Evolutionary conservation across 2,329 filamentous ascomycete genomes (phyloP).

Genomic region (Bertia moriformis): DNA sequence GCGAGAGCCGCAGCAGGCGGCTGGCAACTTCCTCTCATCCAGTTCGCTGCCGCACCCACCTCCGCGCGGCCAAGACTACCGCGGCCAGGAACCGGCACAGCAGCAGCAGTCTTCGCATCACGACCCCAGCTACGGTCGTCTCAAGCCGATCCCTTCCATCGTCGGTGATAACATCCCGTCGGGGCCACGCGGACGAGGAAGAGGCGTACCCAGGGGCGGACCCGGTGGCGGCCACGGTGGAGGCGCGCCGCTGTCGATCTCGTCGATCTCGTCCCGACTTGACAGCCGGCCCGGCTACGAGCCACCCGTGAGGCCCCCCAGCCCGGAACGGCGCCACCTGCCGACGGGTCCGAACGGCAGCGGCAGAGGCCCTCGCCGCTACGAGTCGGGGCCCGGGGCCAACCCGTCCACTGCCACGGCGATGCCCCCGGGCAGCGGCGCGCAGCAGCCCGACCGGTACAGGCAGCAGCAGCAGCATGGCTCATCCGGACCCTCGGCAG

Average conservation of each 20-base stretch:
- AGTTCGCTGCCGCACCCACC: neutral
- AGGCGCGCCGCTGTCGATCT: no score
- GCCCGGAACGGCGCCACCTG: neutral
- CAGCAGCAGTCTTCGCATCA: neutral
- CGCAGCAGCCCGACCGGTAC: no score
- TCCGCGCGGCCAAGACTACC: neutral
- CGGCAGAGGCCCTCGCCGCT: no score
- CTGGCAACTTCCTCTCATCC: no score
- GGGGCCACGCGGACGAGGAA: neutral
- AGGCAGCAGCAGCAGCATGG: neutral
- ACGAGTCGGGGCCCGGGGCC: neutral
- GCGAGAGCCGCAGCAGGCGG: neutral
- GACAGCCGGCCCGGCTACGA: neutral
- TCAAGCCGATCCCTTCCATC: neutral
- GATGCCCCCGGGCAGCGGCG: neutral
- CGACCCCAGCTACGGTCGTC: neutral
- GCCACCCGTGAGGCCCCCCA: neutral
- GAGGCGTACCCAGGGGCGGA: neutral
- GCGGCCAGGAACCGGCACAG: neutral
- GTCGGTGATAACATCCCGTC: neutral
- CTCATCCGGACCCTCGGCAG: neutral
- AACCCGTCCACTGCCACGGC: neutral
- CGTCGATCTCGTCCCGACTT: neutral
- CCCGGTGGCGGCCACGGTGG: neutral
- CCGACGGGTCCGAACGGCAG: neutral